A percentile compares a stretch with the other conserved stretches of the same genome.
These are phyloP conservation scores for Trichoderma simmonsii DNA, from an alignment of 2,329 filamentous ascomycete species.

Conservation along the genomic window DNA sequence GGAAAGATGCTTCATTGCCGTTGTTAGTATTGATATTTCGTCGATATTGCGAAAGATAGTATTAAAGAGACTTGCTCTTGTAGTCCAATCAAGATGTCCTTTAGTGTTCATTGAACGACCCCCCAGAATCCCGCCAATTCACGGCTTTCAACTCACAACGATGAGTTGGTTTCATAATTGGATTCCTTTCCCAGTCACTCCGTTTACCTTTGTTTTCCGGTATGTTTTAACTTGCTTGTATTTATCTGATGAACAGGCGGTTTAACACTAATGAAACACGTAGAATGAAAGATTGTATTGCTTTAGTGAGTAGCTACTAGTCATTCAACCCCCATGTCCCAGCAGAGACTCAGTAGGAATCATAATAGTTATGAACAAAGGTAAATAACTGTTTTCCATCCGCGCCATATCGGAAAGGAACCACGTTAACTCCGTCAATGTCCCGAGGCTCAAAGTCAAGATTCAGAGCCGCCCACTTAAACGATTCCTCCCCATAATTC, in stretches of 20 bases:
- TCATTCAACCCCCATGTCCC: background rate
- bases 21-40: background rate
- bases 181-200: background rate
- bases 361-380: background rate
- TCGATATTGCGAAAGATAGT: background rate
- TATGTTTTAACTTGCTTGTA: background rate
- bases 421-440: background rate
- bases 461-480: background rate
- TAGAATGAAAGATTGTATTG: background rate
- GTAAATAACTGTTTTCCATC: background rate
- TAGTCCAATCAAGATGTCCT: background rate
- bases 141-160: background rate
- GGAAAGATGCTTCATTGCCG: background rate
- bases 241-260: background rate
- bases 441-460: background rate
- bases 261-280: background rate
- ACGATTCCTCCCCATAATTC: background rate
- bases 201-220: background rate
- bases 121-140: background rate
- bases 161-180: background rate
- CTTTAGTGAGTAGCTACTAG: background rate
- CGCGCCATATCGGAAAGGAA: background rate
- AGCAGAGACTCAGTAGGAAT: background rate
- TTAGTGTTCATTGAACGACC: background rate
- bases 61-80: background rate